A percentile compares a stretch with the other conserved stretches of the same genome.
Conservation (phyloP, 1,139 yeast genomes). For the Nakaseomyces sp. region DNA sequence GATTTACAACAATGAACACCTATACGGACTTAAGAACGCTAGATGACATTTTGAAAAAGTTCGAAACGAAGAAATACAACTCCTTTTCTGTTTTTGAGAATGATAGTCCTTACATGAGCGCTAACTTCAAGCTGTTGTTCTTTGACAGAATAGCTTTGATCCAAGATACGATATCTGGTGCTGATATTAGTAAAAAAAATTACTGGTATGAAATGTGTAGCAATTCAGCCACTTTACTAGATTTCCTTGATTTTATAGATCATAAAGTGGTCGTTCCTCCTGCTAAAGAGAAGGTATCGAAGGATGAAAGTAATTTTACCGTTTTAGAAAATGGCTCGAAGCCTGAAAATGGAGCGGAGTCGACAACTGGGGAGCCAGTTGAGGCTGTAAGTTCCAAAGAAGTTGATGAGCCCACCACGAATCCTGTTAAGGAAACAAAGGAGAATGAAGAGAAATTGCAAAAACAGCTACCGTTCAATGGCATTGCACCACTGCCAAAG, state of each 20-base stretch:
- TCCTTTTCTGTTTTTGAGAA: constrained; percentile 25
- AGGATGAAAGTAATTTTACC: constrained; percentile 4
- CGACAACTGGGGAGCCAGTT: not conserved
- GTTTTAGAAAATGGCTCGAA: not conserved
- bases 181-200: constrained; percentile 13
- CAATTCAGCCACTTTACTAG: constrained; percentile 21
- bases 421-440: constrained; percentile 2
- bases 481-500: constrained; percentile 27
- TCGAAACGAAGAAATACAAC: constrained; percentile 21
- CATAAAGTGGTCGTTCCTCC: constrained; percentile 16
- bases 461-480: constrained; percentile 7
- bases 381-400: constrained; percentile 7
- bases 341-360: constrained; percentile 1
- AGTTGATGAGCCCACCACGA: not conserved
- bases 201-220: constrained; percentile 32
- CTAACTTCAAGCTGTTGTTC: constrained; percentile 26
- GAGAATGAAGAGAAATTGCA: constrained; percentile 6
- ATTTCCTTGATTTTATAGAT: constrained; percentile 25
- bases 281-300: constrained; percentile 10
- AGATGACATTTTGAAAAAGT: constrained; percentile 17
- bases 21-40: constrained; percentile 23
- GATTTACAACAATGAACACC: constrained; percentile 16
- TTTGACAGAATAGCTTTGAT: constrained; percentile 27
- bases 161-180: constrained; percentile 20
- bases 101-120: constrained; percentile 26